Evolutionary conservation across 2,329 filamentous ascomycete genomes (phyloP), one percentile per base, ranked within the genome.

Genomic region (Diplocarpon rosae): DNA sequence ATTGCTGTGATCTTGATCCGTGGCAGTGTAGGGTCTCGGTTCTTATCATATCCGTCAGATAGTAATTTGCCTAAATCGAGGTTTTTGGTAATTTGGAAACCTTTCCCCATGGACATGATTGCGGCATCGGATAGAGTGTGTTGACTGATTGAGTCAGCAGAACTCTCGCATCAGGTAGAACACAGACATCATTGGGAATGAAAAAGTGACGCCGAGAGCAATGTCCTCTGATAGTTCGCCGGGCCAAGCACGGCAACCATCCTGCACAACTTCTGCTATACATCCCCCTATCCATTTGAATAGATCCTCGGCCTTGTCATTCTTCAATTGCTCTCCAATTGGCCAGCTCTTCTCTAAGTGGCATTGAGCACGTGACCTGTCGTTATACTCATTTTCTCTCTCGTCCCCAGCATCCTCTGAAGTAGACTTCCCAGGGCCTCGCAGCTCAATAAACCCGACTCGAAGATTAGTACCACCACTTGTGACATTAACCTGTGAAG

Each of bases 261-360:
- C 72, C 28, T 66, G 67, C 13, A 90, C 78, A 3, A 89, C 83
- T 48, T 82, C 71, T 12, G 82, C 82, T 54, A 92, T 85, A 56
- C 81, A 84, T 54, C 75, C 69, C 20, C 85, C 85, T 52, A 92
- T 85, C 85, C 85, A 92, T n/a, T 72, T 65, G 61, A 92, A 92
- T 2, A 90, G 67, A 46, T 80, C 78, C 45, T 86, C 78, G 1
- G 82, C 77, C 51, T 88, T 80, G 53, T 87, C 78, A 61, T 75
- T 76, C 59, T 87, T 87, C 50, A 88, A 64, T 43, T 81, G 75
- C 34, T 87, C 77, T 38, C 73, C 74, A 54, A 89, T 89, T 7
- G 82, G 76, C 83, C 83, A 88, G 43, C 75, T 76, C 52, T 72
- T 80, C 60, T 88, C 84, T 44, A 85, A 64, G 5, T 75, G 72